Evolutionary conservation across 352 stramenopile genomes (phyloP), one percentile per base, ranked within the genome.

Genomic region (Thalassiosira ordinaria): DNA sequence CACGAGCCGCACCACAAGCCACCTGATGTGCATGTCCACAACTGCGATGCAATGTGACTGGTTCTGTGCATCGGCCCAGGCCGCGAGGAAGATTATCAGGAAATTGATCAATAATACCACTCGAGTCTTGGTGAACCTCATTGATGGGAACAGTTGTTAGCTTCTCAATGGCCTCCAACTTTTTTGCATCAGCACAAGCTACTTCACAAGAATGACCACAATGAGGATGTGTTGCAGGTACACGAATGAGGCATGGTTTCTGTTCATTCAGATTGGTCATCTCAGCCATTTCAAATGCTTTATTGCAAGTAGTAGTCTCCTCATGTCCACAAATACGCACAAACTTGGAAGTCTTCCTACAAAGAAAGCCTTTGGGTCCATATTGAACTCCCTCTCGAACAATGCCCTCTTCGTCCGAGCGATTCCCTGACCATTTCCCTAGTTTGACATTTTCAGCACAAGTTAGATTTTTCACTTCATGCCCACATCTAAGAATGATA

Each of bases 341-440:
- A 78, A 96, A 95, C 16, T 59, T 92, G 0, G 95, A 89, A 8
- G 35, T 71, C 44, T 88, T 72, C 9, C 81, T 86, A 65, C 94
- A 97, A 24, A 84, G 86, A 51, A 95, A 88, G 53, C 96, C 94
- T 59, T 94, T 90, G 22, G 84, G 53, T 0, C 92, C 94, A 57
- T 95, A 97, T 0, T 29, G 37, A 14, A 82, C 52, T 11, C 91
- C 87, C 76, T 96, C 93, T 51, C 86, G 39, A 16, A 97, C 88
- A 20, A 91, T 74, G 1, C 76, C 90, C 31, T 84, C 59, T 24
- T 80, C 70, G 16, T 72, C 60, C 60, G 60, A 69, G 16, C 80
- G 9, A 49, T 51, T 22, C 49, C 92, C 91, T 20, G 31, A 78
- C 94, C 94, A 96, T 2, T 82, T 24, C 0, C 80, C 75, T 16